These are phyloP conservation scores for Picea glauca DNA, from an alignment of 75 land plant species.

Conservation along the genomic window DNA sequence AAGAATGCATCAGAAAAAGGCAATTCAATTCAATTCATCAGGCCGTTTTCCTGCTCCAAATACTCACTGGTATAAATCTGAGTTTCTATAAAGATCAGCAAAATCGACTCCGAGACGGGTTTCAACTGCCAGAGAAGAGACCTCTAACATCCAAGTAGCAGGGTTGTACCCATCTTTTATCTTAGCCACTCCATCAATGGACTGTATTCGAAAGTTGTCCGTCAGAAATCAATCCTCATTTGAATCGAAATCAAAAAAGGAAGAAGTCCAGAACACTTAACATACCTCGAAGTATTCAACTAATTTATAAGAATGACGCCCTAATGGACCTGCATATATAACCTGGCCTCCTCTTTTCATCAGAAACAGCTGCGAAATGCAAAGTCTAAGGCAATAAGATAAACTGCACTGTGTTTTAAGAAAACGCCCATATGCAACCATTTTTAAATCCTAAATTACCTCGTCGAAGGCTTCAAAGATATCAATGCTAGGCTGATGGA, in stretches of 20 bases:
- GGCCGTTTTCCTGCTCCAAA: too few relatives aligned
- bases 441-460: slow-evolving; percentile 12
- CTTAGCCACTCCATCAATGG: slow-evolving; percentile 33
- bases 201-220: too few relatives aligned
- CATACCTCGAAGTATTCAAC: slow-evolving; percentile 51
- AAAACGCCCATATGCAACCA: too few relatives aligned
- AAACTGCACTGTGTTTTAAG: too few relatives aligned
- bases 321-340: slow-evolving; percentile 55
- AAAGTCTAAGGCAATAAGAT: too few relatives aligned
- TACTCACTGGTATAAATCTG: slow-evolving; percentile 37
- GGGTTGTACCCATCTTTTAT: slow-evolving; percentile 69
- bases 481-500: slow-evolving; percentile 72
- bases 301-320: slow-evolving; percentile 37
- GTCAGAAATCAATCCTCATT: too few relatives aligned
- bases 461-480: slow-evolving; percentile 71
- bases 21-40: too few relatives aligned
- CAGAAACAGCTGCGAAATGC: slow-evolving; percentile 39
- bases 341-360: slow-evolving; percentile 64
- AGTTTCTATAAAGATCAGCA: slow-evolving; percentile 59
- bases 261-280: too few relatives aligned
- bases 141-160: slow-evolving; percentile 80
- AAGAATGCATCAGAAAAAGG: too few relatives aligned
- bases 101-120: slow-evolving; percentile 45
- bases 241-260: too few relatives aligned
- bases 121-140: slow-evolving; percentile 33